A percentile compares a stretch with the other conserved stretches of the same genome.
Conservation (phyloP, 2,329 filamentous ascomycete genomes). For the Juglanconis oblonga region DNA sequence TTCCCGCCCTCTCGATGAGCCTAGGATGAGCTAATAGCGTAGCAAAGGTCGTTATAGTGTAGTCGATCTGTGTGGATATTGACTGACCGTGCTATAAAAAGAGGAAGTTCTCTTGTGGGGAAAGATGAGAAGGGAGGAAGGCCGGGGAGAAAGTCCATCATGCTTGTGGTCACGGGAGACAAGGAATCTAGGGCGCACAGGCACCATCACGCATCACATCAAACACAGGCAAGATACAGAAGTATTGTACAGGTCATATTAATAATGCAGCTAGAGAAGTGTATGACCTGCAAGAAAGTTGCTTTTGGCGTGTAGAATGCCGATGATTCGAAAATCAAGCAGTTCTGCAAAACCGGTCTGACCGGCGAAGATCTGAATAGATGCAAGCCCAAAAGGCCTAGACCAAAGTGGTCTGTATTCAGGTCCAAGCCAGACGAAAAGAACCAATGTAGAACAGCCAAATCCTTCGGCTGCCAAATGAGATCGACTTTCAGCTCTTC, state of each 20-base stretch:
- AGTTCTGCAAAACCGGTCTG: not conserved
- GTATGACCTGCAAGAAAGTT: constrained; percentile 14
- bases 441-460: not conserved
- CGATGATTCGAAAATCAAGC: not conserved
- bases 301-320: constrained; percentile 5
- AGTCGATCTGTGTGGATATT: too few relatives aligned
- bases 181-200: not conserved
- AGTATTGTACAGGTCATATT: constrained; percentile 12
- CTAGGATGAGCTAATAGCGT: too few relatives aligned
- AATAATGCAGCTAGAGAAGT: constrained; percentile 12
- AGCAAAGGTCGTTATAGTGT: too few relatives aligned
- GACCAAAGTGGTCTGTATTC: not conserved
- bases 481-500: not conserved
- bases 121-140: too few relatives aligned
- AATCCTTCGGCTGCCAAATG: not conserved
- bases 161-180: not conserved
- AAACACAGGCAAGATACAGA: not conserved
- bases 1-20: too few relatives aligned
- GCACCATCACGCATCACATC: not conserved
- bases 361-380: constrained; percentile 1
- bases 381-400: constrained; percentile 5
- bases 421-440: constrained; percentile 1
- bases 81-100: too few relatives aligned
- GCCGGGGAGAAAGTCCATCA: too few relatives aligned
- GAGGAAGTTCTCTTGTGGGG: too few relatives aligned